Percentiles rank a stretch among this genome's conserved stretches.
phyloP scores from a whole-genome alignment of 2,329 filamentous ascomycete genomes.

The Pseudogymnoascus sp. region DNA sequence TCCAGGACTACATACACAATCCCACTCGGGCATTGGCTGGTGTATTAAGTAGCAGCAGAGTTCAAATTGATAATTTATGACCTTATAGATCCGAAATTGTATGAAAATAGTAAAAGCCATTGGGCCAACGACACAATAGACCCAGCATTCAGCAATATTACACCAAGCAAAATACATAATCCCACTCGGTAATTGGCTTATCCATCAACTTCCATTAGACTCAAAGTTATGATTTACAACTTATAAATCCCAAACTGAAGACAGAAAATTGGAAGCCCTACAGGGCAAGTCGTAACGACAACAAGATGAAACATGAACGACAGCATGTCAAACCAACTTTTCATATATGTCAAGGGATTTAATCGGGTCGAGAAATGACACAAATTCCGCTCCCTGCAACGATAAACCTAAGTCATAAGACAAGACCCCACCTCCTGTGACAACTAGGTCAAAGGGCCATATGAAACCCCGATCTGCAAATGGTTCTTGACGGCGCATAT shows the following conservation, averaged over 20 bases:
- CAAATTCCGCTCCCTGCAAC: background rate
- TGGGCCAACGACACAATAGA: too few species aligned
- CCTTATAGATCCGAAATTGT: background rate
- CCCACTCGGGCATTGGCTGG: background rate
- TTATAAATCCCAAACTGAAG: background rate
- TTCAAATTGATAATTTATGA: background rate
- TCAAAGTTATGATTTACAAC: background rate
- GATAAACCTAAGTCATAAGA: background rate
- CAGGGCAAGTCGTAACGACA: background rate
- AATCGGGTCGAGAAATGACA: background rate
- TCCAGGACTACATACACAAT: background rate
- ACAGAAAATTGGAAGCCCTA: background rate
- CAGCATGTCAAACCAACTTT: background rate
- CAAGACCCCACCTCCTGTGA: background rate
- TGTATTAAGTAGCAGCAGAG: background rate
- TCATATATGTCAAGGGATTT: background rate
- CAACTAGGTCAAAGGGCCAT: background rate
- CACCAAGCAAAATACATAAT: background rate
- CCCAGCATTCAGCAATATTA: background rate
- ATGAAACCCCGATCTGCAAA: background rate
- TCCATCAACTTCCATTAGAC: background rate
- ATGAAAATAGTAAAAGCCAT: background rate
- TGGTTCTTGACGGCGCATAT: background rate
- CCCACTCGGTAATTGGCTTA: background rate
- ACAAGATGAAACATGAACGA: background rate